phyloP scores from a whole-genome alignment of 2,329 filamentous ascomycete genomes.

The Monilinia aucupariae region DNA sequence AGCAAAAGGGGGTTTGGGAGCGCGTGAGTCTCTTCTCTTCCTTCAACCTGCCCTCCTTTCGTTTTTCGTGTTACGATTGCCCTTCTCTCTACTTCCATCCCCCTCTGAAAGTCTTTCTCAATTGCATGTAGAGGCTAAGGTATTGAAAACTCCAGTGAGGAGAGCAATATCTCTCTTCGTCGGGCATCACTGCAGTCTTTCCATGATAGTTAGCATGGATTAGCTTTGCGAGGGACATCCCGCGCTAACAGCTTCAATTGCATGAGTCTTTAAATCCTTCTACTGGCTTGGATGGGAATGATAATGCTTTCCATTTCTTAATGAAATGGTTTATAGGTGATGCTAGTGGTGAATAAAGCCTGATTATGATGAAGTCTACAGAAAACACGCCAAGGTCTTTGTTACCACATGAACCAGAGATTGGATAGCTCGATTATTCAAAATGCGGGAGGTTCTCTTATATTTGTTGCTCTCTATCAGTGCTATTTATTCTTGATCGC shows the following conservation, averaged over 20 bases:
- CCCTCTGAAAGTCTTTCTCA: not conserved
- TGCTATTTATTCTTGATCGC: constrained; percentile 2
- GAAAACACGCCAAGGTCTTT: not conserved
- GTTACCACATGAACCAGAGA: not conserved
- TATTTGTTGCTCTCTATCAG: not conserved
- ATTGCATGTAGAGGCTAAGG: not conserved
- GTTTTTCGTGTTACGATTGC: not conserved
- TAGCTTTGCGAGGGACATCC: not conserved
- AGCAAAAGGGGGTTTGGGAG: not conserved
- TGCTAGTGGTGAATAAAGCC: not conserved
- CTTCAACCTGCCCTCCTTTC: not conserved
- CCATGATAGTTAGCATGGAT: not conserved
- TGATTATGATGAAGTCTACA: constrained; percentile 1
- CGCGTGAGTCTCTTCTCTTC: constrained; percentile 5
- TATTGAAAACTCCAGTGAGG: not conserved
- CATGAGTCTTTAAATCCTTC: not conserved
- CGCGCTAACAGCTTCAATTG: not conserved
- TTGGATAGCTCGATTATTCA: not conserved
- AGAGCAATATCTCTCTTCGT: not conserved
- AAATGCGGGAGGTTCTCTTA: not conserved
- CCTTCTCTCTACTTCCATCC: not conserved
- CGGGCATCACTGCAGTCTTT: not conserved
- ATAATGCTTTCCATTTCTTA: not conserved
- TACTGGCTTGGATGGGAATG: not conserved
- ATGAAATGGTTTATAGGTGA: not conserved